Percentiles rank a stretch among this genome's conserved stretches.
Evolutionary conservation across 176 grass and related monocot species (phyloP).

Genomic region (Ananas comosus): DNA sequence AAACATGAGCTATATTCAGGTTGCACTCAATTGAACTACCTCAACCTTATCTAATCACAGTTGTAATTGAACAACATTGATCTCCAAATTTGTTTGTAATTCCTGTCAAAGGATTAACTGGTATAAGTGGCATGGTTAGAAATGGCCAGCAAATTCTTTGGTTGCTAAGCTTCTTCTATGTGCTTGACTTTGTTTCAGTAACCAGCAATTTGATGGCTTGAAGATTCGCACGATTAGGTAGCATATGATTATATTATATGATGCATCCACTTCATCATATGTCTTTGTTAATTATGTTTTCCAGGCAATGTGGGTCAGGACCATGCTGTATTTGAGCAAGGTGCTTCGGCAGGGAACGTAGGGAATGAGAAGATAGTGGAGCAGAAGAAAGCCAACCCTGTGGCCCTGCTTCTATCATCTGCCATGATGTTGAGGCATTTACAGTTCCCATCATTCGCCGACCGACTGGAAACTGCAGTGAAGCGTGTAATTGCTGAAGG

Average conservation of each 20-base stretch:
- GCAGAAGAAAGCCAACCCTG: slow-evolving; percentile 79
- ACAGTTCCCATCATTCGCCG: slow-evolving; percentile 76
- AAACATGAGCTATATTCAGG: too few species aligned
- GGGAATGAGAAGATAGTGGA: slow-evolving; percentile 68
- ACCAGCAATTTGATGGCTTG: too few species aligned
- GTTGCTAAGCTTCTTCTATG: too few species aligned
- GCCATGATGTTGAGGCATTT: slow-evolving; percentile 97
- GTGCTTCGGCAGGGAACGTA: slow-evolving; percentile 81
- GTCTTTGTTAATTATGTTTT: neutral
- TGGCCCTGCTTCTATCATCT: slow-evolving; percentile 84
- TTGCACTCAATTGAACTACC: too few species aligned
- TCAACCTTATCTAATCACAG: too few species aligned
- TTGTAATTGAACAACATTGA: too few species aligned
- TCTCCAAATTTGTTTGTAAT: too few species aligned
- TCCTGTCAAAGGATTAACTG: too few species aligned
- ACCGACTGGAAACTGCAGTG: slow-evolving; percentile 67
- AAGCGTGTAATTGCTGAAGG: slow-evolving; percentile 77
- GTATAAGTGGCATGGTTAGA: too few species aligned
- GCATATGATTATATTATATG: neutral
- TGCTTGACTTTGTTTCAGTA: too few species aligned
- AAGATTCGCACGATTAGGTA: neutral
- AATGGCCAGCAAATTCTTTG: too few species aligned
- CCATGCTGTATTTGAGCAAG: slow-evolving; percentile 86
- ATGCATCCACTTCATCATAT: neutral
- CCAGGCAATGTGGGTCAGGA: slow-evolving; percentile 79